Evolutionary conservation across 2,329 filamentous ascomycete species (phyloP), one percentile per base, ranked within the genome.

Genomic region (Triangularia setosa): DNA sequence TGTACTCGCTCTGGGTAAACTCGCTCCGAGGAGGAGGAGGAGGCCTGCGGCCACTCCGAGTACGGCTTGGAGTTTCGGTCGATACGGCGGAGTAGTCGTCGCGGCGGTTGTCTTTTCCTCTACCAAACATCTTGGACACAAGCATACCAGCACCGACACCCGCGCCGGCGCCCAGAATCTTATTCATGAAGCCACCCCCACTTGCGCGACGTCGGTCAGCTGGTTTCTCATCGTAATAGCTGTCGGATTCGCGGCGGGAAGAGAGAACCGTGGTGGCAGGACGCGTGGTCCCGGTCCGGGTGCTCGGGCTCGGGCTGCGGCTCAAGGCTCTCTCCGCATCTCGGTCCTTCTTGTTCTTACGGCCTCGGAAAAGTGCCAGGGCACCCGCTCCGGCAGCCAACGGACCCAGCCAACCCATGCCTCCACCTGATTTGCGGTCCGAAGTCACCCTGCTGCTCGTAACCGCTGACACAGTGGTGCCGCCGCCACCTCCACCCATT

Each of bases 201-300:
- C 75, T 71, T 74, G 71, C 69, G 62, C 71, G 68, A 35, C 75
- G 79, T 24, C 77, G 78, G n/a, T 87, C 83, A 0, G 84, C 84
- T 64, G 84, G 84, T 73, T 92, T 91, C 68, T 92, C 89, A 44
- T 89, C 84, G 33, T 83, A 77, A 67, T 87, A 88, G 60, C 86
- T 89, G 4, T 80, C 81, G 0, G 85, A 88, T 2, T n/a, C n/a
- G n/a, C 79, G 77, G 52, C 83, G 78, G 0, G 84, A 87, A 1
- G 83, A 76, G 9, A 85, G 71, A 1, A 84, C 82, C 64, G 86
- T 83, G 0, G 81, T 73, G 74, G 14, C 76, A 75, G 52, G 72
- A 75, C 25, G 76, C 75, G 61, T 76, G 73, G 16, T 55, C 27
- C 52, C 25, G 16, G 78, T 75, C 23, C 74, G 73, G 12, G 71